Evolutionary conservation across 768 basidiomycete species (phyloP).

Genomic region (Lactarius psammicola): DNA sequence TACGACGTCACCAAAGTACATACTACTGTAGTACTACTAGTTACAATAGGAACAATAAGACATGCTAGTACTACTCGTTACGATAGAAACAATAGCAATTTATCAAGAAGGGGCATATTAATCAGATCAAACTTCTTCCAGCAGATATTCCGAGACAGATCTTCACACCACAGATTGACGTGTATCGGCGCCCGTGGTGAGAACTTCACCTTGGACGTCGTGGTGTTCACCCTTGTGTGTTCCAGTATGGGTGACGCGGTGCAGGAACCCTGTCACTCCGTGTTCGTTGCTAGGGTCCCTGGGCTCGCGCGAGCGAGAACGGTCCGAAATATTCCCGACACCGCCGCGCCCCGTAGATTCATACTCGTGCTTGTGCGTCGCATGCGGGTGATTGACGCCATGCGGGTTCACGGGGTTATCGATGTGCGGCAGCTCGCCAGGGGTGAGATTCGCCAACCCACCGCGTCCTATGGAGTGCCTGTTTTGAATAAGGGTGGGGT

Average conservation of each 20-base stretch:
- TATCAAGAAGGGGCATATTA: background rate
- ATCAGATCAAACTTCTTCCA: background rate
- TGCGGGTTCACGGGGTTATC: constrained; percentile 28
- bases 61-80: too few relatives aligned
- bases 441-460: constrained; percentile 59
- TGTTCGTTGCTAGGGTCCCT: background rate
- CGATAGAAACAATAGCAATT: background rate
- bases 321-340: constrained; percentile 52
- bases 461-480: constrained; percentile 72
- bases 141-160: background rate
- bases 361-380: constrained; percentile 30
- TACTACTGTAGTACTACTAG: background rate
- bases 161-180: background rate
- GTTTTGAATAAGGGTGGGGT: background rate
- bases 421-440: constrained; percentile 29
- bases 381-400: constrained; percentile 7
- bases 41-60: too few relatives aligned
- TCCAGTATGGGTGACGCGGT: constrained; percentile 11
- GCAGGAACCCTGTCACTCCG: constrained; percentile 29
- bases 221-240: background rate
- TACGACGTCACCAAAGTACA: background rate
- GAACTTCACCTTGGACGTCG: too few relatives aligned
- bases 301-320: constrained; percentile 38
- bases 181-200: background rate
- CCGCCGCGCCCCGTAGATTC: constrained; percentile 60